Percentiles rank a stretch among this genome's conserved stretches.
These are phyloP conservation scores for Saksenaea vasiformis DNA, from an alignment of 371 early-diverging fungal genomes.

Conservation along the genomic window DNA sequence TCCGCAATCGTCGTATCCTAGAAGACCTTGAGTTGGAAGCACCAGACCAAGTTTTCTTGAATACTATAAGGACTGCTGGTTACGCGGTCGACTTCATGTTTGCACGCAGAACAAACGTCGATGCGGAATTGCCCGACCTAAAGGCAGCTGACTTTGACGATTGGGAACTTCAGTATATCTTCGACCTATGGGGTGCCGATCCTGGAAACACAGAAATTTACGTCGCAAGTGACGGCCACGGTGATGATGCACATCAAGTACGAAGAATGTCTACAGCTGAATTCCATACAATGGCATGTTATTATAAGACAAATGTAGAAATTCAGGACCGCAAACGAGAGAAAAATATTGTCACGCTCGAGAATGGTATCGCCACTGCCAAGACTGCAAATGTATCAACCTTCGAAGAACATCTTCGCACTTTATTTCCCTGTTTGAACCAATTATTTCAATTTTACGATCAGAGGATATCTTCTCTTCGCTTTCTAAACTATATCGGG, in stretches of 20 bases:
- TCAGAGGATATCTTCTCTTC: too few species aligned
- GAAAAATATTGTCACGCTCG: too few species aligned
- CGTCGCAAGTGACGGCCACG: neutral
- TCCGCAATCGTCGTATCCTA: neutral
- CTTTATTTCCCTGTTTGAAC: too few species aligned
- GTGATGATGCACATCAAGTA: slow-evolving; percentile 1
- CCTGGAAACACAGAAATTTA: slow-evolving; percentile 2
- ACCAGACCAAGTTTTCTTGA: neutral
- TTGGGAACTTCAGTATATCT: neutral
- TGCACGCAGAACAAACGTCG: neutral
- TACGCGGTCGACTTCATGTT: neutral
- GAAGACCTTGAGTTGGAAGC: neutral
- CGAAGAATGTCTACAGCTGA: slow-evolving; percentile 9
- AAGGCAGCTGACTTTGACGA: neutral
- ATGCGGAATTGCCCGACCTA: neutral
- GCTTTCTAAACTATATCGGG: too few species aligned
- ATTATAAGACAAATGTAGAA: neutral
- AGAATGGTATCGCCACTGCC: too few species aligned
- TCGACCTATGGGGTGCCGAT: slow-evolving; percentile 9
- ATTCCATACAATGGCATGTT: slow-evolving; percentile 12
- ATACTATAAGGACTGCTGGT: neutral
- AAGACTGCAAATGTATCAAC: too few species aligned
- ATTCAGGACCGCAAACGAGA: too few species aligned
- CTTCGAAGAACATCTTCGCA: too few species aligned
- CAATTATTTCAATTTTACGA: too few species aligned